These are phyloP conservation scores for Geosmithia flava DNA, from an alignment of 2,329 filamentous ascomycete genomes.

Conservation along the genomic window DNA sequence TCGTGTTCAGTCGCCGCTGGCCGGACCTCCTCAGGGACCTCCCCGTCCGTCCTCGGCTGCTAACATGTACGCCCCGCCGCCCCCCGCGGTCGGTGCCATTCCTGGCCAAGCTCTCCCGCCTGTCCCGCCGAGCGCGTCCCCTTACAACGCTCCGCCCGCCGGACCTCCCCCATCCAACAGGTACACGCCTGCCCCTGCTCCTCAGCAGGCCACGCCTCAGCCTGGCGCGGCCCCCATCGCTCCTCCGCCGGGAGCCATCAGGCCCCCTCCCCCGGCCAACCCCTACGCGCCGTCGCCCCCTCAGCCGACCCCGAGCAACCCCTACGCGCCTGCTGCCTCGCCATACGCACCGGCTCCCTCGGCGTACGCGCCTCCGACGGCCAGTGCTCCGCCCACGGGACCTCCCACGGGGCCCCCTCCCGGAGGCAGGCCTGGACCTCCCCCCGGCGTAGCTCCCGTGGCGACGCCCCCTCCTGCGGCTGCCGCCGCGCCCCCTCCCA, in stretches of 20 bases:
- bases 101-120: constrained; percentile 42
- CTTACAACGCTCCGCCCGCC: constrained; percentile 71
- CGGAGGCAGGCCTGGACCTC: constrained; percentile 17
- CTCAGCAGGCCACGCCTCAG: constrained; percentile 37
- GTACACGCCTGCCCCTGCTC: constrained; percentile 57
- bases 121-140: constrained; percentile 65
- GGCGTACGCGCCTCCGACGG: constrained; percentile 19
- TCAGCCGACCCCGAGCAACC: constrained; percentile 31
- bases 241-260: constrained; percentile 24
- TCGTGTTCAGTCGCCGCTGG: constrained; percentile 60
- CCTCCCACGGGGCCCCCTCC: constrained; percentile 22
- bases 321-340: constrained; percentile 44
- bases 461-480: constrained; percentile 33
- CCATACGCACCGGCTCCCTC: constrained; percentile 26
- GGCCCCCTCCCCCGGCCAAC: constrained; percentile 33
- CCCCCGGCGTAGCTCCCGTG: constrained; percentile 11
- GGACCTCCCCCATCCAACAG: constrained; percentile 58
- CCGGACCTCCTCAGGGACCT: constrained; percentile 43
- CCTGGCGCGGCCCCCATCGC: constrained; percentile 21
- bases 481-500: constrained; percentile 36
- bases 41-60: constrained; percentile 56
- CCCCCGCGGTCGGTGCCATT: constrained; percentile 51
- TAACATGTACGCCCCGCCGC: constrained; percentile 35
- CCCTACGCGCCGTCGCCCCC: constrained; percentile 31
- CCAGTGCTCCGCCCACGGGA: constrained; percentile 13